Evolutionary conservation across 192 early-diverging fungal genomes (phyloP).

Genomic region (Glomus cerebriforme): DNA sequence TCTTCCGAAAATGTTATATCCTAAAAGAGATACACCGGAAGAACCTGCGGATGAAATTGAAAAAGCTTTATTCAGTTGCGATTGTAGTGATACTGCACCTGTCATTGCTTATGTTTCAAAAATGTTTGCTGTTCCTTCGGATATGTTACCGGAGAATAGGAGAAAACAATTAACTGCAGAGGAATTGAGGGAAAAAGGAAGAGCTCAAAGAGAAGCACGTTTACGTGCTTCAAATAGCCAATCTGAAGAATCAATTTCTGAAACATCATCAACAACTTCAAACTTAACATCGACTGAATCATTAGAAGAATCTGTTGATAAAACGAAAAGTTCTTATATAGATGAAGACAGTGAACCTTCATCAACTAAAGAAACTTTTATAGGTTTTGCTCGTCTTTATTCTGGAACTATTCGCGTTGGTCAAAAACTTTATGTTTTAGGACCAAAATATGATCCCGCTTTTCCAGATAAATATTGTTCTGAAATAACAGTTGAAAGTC

Average conservation of each 20-base stretch:
- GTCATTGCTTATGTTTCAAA: conserved; percentile 90
- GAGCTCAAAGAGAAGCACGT: conserved; percentile 47
- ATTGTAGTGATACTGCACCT: conserved; percentile 59
- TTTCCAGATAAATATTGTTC: conserved; percentile 59
- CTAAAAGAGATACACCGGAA: conserved; percentile 46
- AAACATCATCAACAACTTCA: conserved; percentile 29
- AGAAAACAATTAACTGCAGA: conserved; percentile 78
- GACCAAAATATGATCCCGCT: conserved; percentile 89
- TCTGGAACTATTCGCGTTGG: conserved; percentile 88
- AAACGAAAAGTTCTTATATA: not conserved
- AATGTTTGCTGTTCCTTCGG: conserved; percentile 84
- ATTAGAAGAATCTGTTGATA: conserved; percentile 6
- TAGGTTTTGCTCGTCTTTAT: conserved; percentile 95
- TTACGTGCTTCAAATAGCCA: conserved; percentile 39
- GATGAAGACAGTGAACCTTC: conserved; percentile 42
- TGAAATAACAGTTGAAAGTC: conserved; percentile 70
- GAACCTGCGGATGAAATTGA: conserved; percentile 64
- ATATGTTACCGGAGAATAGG: conserved; percentile 73
- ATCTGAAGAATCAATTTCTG: conserved; percentile 17
- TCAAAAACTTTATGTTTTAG: conserved; percentile 83
- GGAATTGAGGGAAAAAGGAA: conserved; percentile 81
- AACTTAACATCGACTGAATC: conserved; percentile 32
- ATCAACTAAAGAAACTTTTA: conserved; percentile 60
- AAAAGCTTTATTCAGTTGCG: conserved; percentile 75
- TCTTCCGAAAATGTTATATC: conserved; percentile 77